These are phyloP conservation scores for Omphalea diandra DNA, from an alignment of 441 rosid genomes.

Conservation along the genomic window DNA sequence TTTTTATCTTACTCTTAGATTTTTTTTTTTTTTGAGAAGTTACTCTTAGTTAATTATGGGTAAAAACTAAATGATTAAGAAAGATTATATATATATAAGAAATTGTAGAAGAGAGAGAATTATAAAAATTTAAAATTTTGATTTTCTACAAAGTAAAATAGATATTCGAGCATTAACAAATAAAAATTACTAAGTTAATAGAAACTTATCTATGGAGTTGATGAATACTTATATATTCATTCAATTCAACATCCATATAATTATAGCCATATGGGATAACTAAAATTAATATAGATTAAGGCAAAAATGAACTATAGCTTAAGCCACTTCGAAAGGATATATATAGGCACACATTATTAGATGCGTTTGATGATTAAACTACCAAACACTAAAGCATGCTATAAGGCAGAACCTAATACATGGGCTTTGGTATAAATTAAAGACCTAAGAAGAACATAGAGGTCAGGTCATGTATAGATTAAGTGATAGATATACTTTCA, in stretches of 20 bases:
- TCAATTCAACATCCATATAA: too few relatives aligned
- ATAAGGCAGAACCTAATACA: background rate
- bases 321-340: conserved; percentile 3
- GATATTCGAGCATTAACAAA: too few relatives aligned
- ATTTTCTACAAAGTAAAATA: too few relatives aligned
- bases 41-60: background rate
- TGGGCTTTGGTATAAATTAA: background rate
- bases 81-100: too few relatives aligned
- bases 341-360: background rate
- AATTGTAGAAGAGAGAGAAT: too few relatives aligned
- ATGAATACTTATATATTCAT: too few relatives aligned
- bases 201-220: too few relatives aligned
- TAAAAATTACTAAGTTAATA: too few relatives aligned
- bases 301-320: background rate
- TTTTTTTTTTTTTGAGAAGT: too few relatives aligned
- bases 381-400: background rate
- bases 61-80: background rate
- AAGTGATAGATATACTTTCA: background rate
- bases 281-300: background rate
- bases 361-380: background rate
- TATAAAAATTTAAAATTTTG: too few relatives aligned
- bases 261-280: background rate
- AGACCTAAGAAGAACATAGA: background rate
- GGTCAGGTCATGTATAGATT: conserved; percentile 1
- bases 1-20: background rate